phyloP scores from a whole-genome alignment of 2,329 filamentous ascomycete species.

The Zymoseptoria pseudotritici region DNA sequence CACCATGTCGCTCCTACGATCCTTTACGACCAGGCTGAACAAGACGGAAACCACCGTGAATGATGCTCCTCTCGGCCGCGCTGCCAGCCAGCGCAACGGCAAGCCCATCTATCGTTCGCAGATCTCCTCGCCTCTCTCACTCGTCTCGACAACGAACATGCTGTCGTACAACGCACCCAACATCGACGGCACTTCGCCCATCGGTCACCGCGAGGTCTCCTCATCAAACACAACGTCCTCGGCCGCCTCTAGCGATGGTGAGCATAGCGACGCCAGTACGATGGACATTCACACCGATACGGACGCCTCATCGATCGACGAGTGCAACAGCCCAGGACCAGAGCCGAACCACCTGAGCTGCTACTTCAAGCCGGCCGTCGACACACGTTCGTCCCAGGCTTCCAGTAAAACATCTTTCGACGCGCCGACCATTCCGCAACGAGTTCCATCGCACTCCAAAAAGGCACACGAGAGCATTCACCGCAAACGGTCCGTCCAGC shows the following conservation, averaged over 20 bases:
- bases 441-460: constrained; percentile 83
- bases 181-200: constrained; percentile 40
- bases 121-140: constrained; percentile 80
- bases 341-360: constrained; percentile 50
- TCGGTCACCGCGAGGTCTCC: constrained; percentile 20
- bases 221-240: constrained; percentile 29
- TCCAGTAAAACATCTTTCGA: constrained; percentile 40
- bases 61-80: constrained; percentile 29
- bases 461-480: constrained; percentile 70
- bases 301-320: constrained; percentile 51
- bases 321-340: constrained; percentile 37
- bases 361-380: constrained; percentile 49
- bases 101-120: constrained; percentile 53
- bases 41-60: constrained; percentile 36
- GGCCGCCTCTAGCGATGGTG: constrained; percentile 53
- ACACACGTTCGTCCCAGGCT: constrained; percentile 52
- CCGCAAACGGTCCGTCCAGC: constrained; percentile 55
- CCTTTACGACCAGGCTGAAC: constrained; percentile 67
- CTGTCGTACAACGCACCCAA: constrained; percentile 91
- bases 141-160: constrained; percentile 93
- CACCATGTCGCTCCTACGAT: constrained; percentile 57
- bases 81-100: constrained; percentile 41
- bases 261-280: constrained; percentile 62
- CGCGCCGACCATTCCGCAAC: constrained; percentile 64
- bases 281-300: constrained; percentile 53